Percentiles rank a stretch among this genome's conserved stretches.
Conservation (phyloP, 73 alveolate species). For the Durusdinium trenchii region DNA sequence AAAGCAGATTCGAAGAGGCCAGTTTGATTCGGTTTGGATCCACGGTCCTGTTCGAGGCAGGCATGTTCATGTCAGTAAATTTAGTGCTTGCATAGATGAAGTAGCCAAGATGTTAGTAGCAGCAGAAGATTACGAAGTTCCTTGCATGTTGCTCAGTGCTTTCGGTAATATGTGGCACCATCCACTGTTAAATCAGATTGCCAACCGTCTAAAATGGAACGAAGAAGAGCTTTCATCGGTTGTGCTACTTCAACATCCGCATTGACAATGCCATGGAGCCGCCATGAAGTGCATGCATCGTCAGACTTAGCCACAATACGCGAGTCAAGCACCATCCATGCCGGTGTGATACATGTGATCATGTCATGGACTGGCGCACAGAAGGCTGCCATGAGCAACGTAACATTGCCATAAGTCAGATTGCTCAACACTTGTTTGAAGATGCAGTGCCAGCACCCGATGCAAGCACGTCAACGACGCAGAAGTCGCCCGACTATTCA, state of each 20-base stretch:
- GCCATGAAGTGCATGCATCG: not conserved
- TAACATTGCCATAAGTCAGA: not conserved
- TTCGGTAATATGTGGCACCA: not conserved
- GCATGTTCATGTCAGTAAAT: not conserved
- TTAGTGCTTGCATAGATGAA: not conserved
- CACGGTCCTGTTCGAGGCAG: not conserved
- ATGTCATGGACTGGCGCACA: not conserved
- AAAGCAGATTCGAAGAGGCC: not conserved
- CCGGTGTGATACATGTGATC: not conserved
- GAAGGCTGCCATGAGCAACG: not conserved
- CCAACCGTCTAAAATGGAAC: not conserved
- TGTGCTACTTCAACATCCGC: not conserved
- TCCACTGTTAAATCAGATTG: not conserved
- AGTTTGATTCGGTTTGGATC: not conserved
- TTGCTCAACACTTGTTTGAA: not conserved
- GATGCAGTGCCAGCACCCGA: not conserved
- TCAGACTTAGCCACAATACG: not conserved
- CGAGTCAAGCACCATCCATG: not conserved
- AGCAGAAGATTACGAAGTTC: too few relatives aligned
- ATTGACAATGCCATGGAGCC: not conserved
- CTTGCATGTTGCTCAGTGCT: not conserved
- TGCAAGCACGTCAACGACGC: not conserved
- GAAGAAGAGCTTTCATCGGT: not conserved
- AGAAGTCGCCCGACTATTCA: not conserved
- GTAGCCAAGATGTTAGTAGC: too few relatives aligned